A percentile compares a stretch with the other conserved stretches of the same genome.
These are phyloP conservation scores for Quillaja saponaria DNA, from an alignment of 306 rosid species.

Conservation along the genomic window DNA sequence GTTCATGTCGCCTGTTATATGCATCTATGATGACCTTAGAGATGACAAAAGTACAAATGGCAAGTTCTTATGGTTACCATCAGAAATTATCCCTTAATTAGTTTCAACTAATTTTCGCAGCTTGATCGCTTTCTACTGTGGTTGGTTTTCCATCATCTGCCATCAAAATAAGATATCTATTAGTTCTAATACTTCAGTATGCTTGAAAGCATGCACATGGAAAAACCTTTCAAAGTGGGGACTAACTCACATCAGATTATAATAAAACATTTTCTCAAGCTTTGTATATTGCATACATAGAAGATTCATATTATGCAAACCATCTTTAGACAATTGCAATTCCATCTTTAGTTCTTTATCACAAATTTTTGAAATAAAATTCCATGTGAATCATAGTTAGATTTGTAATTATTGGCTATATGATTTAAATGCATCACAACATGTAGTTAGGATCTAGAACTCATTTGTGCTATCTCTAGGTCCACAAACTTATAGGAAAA, in stretches of 20 bases:
- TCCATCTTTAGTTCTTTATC: background rate
- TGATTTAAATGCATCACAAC: background rate
- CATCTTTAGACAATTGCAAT: background rate
- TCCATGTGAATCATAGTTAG: background rate
- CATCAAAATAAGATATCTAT: constrained; percentile 27
- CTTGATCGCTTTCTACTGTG: constrained; percentile 41
- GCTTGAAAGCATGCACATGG: background rate
- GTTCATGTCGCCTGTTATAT: constrained; percentile 53
- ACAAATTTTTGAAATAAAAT: background rate
- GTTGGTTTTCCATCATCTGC: constrained; percentile 46
- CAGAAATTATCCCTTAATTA: constrained; percentile 30
- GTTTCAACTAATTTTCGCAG: constrained; percentile 39
- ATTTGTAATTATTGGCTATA: background rate
- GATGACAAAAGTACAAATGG: constrained; percentile 65
- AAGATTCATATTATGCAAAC: too few relatives aligned
- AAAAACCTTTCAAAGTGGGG: background rate
- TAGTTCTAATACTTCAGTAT: constrained; percentile 19
- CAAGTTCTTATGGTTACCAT: constrained; percentile 38
- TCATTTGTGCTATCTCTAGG: background rate
- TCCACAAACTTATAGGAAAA: background rate
- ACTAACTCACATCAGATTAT: background rate
- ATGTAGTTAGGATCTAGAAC: background rate
- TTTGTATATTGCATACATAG: background rate
- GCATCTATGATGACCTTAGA: constrained; percentile 47
- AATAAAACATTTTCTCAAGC: constrained; percentile 5